phyloP scores from a whole-genome alignment of 495 filamentous ascomycete species.

The Aspergillus egyptiacus region DNA sequence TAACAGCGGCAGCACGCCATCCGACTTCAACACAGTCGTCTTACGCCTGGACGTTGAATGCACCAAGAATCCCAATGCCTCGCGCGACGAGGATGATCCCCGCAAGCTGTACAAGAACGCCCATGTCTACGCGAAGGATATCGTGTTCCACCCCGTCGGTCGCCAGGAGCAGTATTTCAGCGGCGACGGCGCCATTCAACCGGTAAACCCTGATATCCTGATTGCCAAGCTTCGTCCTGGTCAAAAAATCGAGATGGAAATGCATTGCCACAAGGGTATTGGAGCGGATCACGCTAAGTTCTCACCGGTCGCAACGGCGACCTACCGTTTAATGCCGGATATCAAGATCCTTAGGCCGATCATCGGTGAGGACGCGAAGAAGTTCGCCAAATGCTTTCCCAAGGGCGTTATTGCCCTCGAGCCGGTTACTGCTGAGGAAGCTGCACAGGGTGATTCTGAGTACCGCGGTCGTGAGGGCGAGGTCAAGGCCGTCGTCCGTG shows the following conservation, averaged over 20 bases:
- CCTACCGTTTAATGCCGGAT: constrained; percentile 81
- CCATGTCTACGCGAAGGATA: constrained; percentile 79
- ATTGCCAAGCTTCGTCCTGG: constrained; percentile 91
- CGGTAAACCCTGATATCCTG: constrained; percentile 87
- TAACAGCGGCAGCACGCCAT: constrained; percentile 43
- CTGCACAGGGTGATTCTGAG: constrained; percentile 50
- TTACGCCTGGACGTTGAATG: constrained; percentile 69
- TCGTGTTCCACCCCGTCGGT: constrained; percentile 68
- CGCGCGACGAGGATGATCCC: constrained; percentile 68
- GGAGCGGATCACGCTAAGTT: constrained; percentile 97
- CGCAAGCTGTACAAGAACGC: constrained; percentile 75
- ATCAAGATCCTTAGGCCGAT: constrained; percentile 81
- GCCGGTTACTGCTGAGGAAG: constrained; percentile 62
- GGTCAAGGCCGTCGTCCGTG: constrained; percentile 75
- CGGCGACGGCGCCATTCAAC: constrained; percentile 56
- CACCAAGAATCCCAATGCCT: constrained; percentile 65
- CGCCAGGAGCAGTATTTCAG: constrained; percentile 64
- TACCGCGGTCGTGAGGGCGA: constrained; percentile 69
- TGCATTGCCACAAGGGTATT: constrained; percentile 90
- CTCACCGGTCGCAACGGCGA: constrained; percentile 90
- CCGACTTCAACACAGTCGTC: constrained; percentile 75
- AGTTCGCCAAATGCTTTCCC: constrained; percentile 88
- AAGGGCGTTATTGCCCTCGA: constrained; percentile 79
- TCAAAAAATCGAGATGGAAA: constrained; percentile 73
- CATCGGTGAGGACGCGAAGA: constrained; percentile 74